These are phyloP conservation scores for Tarenaya hassleriana DNA, from an alignment of 345 rosid species.

Conservation along the genomic window DNA sequence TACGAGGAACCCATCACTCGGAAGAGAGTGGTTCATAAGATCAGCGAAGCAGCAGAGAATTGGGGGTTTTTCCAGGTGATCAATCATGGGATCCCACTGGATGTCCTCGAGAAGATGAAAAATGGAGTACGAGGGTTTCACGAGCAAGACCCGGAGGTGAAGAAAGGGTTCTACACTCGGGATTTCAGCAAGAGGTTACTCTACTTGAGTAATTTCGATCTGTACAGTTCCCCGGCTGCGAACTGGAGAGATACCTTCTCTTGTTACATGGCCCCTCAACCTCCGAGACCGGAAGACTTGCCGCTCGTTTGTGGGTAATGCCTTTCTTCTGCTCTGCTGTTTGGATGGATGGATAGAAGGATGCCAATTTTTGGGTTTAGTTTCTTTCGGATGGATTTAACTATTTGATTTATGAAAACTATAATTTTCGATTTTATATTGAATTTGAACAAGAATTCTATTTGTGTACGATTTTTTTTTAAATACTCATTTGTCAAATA, in stretches of 20 bases:
- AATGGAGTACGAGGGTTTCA: conserved; percentile 25
- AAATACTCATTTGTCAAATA: too few relatives aligned
- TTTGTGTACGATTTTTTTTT: conserved; percentile 7
- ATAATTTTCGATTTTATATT: too few relatives aligned
- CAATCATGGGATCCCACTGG: conserved; percentile 24
- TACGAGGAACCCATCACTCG: neutral
- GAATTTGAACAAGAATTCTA: too few relatives aligned
- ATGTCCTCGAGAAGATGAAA: conserved; percentile 19
- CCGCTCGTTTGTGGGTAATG: conserved; percentile 28
- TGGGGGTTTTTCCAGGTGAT: conserved; percentile 32
- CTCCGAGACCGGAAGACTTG: conserved; percentile 27
- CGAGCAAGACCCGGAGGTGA: conserved; percentile 20
- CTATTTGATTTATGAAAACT: too few relatives aligned
- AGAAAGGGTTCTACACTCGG: conserved; percentile 18
- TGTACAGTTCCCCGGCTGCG: conserved; percentile 24
- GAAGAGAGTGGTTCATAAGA: neutral
- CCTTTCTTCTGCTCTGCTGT: neutral
- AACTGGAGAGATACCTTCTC: conserved; percentile 38
- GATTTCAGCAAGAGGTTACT: conserved; percentile 13
- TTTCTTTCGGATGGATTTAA: too few relatives aligned
- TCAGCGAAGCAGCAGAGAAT: conserved; percentile 20
- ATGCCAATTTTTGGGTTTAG: too few relatives aligned
- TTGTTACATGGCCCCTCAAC: conserved; percentile 28
- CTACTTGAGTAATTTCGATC: conserved; percentile 31
- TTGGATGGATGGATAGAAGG: too few relatives aligned